These are phyloP conservation scores for Scleroderma bovista DNA, from an alignment of 768 basidiomycete genomes.

Conservation along the genomic window DNA sequence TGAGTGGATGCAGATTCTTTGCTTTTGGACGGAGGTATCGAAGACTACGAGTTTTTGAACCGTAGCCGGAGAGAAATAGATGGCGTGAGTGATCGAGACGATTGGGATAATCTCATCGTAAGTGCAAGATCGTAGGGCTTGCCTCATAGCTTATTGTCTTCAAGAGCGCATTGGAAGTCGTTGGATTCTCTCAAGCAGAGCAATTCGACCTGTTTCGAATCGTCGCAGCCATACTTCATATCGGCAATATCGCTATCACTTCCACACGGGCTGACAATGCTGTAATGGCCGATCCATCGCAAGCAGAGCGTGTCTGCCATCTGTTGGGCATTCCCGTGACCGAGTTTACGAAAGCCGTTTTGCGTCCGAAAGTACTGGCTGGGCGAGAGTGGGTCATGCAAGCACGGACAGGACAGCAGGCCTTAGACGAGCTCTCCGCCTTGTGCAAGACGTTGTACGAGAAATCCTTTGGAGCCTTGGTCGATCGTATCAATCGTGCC, in stretches of 20 bases:
- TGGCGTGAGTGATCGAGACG: slow-evolving; percentile 86
- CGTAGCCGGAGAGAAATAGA: slow-evolving; percentile 89
- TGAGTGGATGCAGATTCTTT: slow-evolving; percentile 49
- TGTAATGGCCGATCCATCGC: slow-evolving; percentile 70
- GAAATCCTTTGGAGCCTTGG: slow-evolving; percentile 90
- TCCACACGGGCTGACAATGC: slow-evolving; percentile 78
- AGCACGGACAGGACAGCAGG: slow-evolving; percentile 86
- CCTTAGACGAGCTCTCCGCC: slow-evolving; percentile 84
- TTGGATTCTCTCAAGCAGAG: slow-evolving; percentile 81
- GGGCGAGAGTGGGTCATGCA: slow-evolving; percentile 97
- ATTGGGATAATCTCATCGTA: slow-evolving; percentile 80
- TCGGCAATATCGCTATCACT: slow-evolving; percentile 86
- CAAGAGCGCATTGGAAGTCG: slow-evolving; percentile 78
- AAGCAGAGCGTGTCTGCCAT: slow-evolving; percentile 87
- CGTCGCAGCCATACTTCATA: slow-evolving; percentile 88
- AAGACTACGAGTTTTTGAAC: slow-evolving; percentile 88
- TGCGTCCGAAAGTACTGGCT: slow-evolving; percentile 87
- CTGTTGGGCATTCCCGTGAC: slow-evolving; percentile 82
- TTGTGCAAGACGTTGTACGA: slow-evolving; percentile 96
- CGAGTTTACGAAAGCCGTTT: slow-evolving; percentile 84
- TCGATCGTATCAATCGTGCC: slow-evolving; percentile 92
- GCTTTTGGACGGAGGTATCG: slow-evolving; percentile 66
- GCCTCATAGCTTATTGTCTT: background rate
- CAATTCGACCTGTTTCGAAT: slow-evolving; percentile 93
- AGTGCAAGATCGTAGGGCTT: slow-evolving; percentile 1